Evolutionary conservation across 805 yeast species (phyloP), one percentile per base, ranked within the genome.

Genomic region (Jamesozyma spencerorum): DNA sequence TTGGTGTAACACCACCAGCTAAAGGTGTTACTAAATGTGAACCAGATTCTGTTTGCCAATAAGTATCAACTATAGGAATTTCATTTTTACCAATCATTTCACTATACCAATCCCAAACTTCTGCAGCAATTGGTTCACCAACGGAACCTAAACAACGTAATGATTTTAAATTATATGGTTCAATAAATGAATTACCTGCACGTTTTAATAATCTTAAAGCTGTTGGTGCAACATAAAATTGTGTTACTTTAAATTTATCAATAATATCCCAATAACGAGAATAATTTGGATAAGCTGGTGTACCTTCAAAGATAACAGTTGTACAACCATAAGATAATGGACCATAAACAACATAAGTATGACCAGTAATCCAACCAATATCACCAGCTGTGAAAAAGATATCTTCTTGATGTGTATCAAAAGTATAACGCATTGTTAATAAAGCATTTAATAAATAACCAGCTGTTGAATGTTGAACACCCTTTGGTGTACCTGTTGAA

Each of bases 361-460:
- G 94, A 43, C 94, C 94, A 5, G 94, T 84, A 55, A 84, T 81
- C 94, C 94, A 84, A 55, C 94, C 94, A 40, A 84, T 81, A 65
- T 84, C 94, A 58, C 92, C 94, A 24, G 94, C 92, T 14, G 92
- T 83, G 71, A 84, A 84, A 42, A 84, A 69, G 12, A 77, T 68
- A 58, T 84, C 94, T 43, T 80, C 79, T 32, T 74, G 71, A 54
- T 83, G 87, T 31, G 81, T 70, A 62, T 84, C 94, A 62, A 84
- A 84, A 34, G 77, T 74, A 55, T 84, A 84, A 55, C 78, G 78
- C 53, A 86, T 79, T 36, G 90, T 76, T 56, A 83, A 49, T 42
- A 79, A 68, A 15, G 92, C 87, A 45, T 84, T 82, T 43, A 84
- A 67, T 46, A 84, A 65, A 60, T 77, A 84, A 41, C 94, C 94